A percentile compares a stretch with the other conserved stretches of the same genome.
phyloP scores from a whole-genome alignment of 352 stramenopile genomes.

The Elongisporangium undulatum region DNA sequence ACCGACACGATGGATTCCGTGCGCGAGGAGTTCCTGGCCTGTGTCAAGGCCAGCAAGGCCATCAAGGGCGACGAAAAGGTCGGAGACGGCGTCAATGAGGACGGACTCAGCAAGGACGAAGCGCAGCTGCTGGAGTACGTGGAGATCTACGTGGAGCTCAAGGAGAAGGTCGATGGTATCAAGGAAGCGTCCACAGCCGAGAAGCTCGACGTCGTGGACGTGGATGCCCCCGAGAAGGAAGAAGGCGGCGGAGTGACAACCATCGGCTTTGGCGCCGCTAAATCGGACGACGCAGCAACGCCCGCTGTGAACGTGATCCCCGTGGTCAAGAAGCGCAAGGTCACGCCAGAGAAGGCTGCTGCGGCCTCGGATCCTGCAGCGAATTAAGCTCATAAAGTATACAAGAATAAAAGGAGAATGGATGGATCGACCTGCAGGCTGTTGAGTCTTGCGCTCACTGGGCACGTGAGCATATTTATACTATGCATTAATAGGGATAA shows the following conservation, averaged over 20 bases:
- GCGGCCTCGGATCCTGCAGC: background rate
- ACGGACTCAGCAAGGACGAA: slow-evolving; percentile 26
- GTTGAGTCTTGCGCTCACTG: background rate
- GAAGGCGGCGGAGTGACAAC: slow-evolving; percentile 42
- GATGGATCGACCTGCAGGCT: background rate
- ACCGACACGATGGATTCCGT: slow-evolving; percentile 44
- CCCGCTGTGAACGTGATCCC: slow-evolving; percentile 61
- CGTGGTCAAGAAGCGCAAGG: slow-evolving; percentile 66
- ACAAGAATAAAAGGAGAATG: background rate
- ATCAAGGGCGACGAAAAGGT: slow-evolving; percentile 19
- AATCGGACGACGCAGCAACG: slow-evolving; percentile 5
- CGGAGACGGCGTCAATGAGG: slow-evolving; percentile 4
- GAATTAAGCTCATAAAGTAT: background rate
- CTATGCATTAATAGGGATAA: slow-evolving; percentile 73
- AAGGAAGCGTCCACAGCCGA: slow-evolving; percentile 40
- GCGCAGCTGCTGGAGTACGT: slow-evolving; percentile 71
- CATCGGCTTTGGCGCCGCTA: slow-evolving; percentile 54
- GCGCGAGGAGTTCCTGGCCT: slow-evolving; percentile 52
- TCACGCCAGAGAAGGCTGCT: background rate
- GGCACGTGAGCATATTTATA: too few species aligned
- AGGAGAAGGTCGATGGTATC: slow-evolving; percentile 82
- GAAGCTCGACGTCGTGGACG: slow-evolving; percentile 19
- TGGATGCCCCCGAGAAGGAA: slow-evolving; percentile 7
- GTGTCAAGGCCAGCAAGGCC: slow-evolving; percentile 31
- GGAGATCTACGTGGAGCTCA: slow-evolving; percentile 83